These are phyloP conservation scores for Magnolia kwangsiensis DNA, from an alignment of 164 flowering plant species.

Conservation along the genomic window DNA sequence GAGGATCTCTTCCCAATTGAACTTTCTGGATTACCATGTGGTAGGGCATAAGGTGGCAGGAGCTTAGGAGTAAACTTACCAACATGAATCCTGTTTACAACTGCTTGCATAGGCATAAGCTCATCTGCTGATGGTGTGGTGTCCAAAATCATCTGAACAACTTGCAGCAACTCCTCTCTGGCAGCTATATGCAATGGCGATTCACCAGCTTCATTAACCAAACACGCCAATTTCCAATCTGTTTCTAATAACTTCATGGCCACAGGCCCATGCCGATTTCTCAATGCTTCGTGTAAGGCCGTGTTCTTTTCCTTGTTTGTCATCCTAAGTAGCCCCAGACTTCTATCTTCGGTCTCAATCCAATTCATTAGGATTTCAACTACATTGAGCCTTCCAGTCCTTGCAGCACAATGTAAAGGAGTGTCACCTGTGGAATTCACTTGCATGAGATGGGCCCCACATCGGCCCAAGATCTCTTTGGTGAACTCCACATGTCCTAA, in stretches of 20 bases:
- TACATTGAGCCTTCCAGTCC: background rate
- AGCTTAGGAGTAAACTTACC: background rate
- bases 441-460: background rate
- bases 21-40: background rate
- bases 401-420: slow-evolving; percentile 7
- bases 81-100: background rate
- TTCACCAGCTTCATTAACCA: background rate
- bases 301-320: slow-evolving; percentile 6
- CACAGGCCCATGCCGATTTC: background rate
- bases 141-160: background rate
- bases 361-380: background rate
- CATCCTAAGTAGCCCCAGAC: background rate
- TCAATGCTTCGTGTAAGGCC: slow-evolving; percentile 11
- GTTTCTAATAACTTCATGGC: background rate
- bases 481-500: slow-evolving; percentile 1
- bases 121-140: background rate
- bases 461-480: slow-evolving; percentile 1
- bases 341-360: background rate
- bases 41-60: background rate
- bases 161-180: background rate
- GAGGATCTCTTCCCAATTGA: background rate
- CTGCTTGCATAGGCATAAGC: background rate
- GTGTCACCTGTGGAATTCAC: slow-evolving; percentile 1
- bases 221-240: background rate
- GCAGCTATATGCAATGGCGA: slow-evolving; percentile 12